Evolutionary conservation across 441 rosid species (phyloP).

Genomic region (Adansonia madagascariensis): DNA sequence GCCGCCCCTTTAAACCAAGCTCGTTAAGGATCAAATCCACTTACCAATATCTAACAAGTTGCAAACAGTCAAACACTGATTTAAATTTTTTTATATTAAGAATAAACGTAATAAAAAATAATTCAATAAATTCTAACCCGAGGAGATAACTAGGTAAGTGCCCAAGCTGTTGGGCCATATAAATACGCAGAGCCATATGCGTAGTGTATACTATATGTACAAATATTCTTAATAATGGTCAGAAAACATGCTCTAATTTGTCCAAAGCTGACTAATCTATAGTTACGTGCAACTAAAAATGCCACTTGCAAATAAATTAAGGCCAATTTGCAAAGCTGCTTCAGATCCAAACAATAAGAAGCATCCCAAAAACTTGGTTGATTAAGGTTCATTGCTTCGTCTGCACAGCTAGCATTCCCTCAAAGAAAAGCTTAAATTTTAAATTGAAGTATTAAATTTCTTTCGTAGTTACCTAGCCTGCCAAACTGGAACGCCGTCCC

Average conservation of each 20-base stretch:
- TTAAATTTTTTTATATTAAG: background rate
- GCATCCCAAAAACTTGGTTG: background rate
- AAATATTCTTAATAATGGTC: background rate
- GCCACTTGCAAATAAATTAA: conserved; percentile 20
- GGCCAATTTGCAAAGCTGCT: conserved; percentile 6
- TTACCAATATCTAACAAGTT: background rate
- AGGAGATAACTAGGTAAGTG: background rate
- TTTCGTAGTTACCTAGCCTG: background rate
- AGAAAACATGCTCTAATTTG: background rate
- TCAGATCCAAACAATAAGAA: background rate
- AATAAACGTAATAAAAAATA: no score
- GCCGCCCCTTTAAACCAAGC: background rate
- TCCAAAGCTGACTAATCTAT: background rate
- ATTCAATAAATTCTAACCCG: no score
- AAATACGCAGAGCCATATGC: background rate
- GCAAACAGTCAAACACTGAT: background rate
- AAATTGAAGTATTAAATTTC: background rate
- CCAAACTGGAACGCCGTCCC: conserved; percentile 22
- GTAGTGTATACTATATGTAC: background rate
- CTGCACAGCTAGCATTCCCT: background rate
- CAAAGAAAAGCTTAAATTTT: background rate
- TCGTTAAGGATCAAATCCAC: background rate
- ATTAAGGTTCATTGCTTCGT: background rate
- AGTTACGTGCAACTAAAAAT: background rate
- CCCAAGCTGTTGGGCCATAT: background rate